phyloP scores from a whole-genome alignment of 148 eudicot genomes.

The Cornus controversa region DNA sequence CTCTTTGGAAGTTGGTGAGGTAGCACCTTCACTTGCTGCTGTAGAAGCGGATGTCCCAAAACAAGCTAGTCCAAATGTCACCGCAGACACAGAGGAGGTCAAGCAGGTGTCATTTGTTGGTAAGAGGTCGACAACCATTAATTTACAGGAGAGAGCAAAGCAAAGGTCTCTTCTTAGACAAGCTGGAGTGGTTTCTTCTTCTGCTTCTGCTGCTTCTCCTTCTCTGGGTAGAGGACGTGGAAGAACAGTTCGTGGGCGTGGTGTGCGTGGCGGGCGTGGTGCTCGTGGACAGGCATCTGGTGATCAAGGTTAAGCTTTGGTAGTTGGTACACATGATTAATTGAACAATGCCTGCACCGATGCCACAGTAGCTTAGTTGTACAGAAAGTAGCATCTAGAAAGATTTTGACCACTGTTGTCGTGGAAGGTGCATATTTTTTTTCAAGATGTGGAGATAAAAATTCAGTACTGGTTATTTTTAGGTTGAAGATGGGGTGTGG shows the following conservation, averaged over 20 bases:
- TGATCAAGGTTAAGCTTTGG: conserved; percentile 25
- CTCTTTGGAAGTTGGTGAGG: conserved; percentile 21
- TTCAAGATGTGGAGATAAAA: too few species aligned
- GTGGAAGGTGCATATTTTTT: not conserved
- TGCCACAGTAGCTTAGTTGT: not conserved
- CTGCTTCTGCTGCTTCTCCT: not conserved
- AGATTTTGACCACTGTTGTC: not conserved
- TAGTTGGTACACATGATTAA: not conserved
- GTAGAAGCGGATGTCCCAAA: conserved; percentile 32
- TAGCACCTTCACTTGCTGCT: conserved; percentile 16
- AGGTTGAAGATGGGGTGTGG: too few species aligned
- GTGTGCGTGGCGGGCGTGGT: conserved; percentile 51
- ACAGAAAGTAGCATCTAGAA: not conserved
- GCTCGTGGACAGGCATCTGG: conserved; percentile 46
- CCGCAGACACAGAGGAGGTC: conserved; percentile 26
- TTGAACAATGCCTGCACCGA: not conserved
- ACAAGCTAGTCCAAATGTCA: conserved; percentile 37
- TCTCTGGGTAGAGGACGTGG: conserved; percentile 59
- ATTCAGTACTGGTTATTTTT: too few species aligned
- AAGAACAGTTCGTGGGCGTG: conserved; percentile 47
- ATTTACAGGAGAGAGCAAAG: conserved; percentile 59
- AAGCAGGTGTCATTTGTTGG: conserved; percentile 38
- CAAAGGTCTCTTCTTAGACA: conserved; percentile 45
- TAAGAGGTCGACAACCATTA: conserved; percentile 51
- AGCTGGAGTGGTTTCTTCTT: conserved; percentile 34